These are phyloP conservation scores for Dipteronia dyeriana DNA, from an alignment of 345 rosid species.

Conservation along the genomic window DNA sequence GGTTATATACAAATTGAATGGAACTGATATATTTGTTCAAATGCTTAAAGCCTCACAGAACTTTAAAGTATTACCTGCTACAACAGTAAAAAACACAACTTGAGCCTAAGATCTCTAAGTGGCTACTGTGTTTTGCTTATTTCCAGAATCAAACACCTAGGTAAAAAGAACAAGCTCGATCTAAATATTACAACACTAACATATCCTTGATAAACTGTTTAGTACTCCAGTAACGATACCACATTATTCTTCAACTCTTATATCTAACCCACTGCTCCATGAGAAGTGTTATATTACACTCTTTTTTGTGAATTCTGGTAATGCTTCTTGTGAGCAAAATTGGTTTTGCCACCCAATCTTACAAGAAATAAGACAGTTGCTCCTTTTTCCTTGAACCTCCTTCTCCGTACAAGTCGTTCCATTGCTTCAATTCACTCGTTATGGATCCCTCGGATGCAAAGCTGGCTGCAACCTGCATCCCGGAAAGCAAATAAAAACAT, in stretches of 20 bases:
- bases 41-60: no score
- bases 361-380: constrained; percentile 79
- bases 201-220: background rate
- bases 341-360: constrained; percentile 18
- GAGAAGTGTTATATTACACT: background rate
- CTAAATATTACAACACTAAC: background rate
- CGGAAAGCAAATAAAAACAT: background rate
- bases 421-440: constrained; percentile 85
- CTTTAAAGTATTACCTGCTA: no score
- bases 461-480: constrained; percentile 85
- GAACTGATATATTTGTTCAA: no score
- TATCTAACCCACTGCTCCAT: background rate
- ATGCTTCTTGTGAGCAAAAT: background rate
- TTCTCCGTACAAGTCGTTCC: constrained; percentile 90
- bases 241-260: background rate
- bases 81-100: no score
- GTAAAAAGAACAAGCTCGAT: background rate
- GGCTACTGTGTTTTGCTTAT: background rate
- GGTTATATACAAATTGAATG: no score
- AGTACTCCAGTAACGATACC: background rate
- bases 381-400: constrained; percentile 94
- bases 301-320: background rate
- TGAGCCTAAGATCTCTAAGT: no score
- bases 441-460: constrained; percentile 69
- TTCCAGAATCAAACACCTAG: background rate